These are phyloP conservation scores for Pseudonitzschia multiseries DNA, from an alignment of 108 stramenopile species.

Conservation along the genomic window DNA sequence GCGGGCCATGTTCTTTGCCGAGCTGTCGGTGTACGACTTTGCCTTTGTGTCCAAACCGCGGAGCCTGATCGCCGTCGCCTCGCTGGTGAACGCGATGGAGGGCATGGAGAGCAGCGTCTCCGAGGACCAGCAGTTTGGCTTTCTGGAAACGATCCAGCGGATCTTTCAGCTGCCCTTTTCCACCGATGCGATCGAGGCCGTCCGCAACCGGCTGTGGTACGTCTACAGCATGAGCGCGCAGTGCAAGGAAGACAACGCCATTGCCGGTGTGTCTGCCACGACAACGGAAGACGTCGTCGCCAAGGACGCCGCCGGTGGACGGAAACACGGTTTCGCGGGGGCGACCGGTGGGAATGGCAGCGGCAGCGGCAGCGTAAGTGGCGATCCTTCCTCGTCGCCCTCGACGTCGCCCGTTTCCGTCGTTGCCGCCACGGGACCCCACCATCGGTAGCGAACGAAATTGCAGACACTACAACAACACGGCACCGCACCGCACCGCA, in stretches of 20 bases:
- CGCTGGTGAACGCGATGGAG: slow-evolving; percentile 41
- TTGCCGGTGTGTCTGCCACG: neutral
- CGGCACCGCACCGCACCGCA: neutral
- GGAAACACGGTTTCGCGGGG: too few species aligned
- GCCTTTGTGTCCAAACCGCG: slow-evolving; percentile 46
- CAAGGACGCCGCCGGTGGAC: neutral
- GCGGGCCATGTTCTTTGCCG: slow-evolving; percentile 62
- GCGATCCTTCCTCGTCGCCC: neutral
- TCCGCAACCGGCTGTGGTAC: slow-evolving; percentile 48
- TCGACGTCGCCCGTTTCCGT: slow-evolving; percentile 16
- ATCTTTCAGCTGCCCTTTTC: slow-evolving; percentile 7
- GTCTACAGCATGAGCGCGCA: slow-evolving; percentile 46
- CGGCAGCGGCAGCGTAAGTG: too few species aligned
- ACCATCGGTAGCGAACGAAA: neutral
- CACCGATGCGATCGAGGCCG: slow-evolving; percentile 8
- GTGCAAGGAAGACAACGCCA: slow-evolving; percentile 25
- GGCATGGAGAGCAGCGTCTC: slow-evolving; percentile 12
- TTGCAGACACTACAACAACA: too few species aligned
- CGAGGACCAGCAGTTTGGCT: neutral
- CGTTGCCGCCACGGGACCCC: neutral
- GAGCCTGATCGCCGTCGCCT: slow-evolving; percentile 53
- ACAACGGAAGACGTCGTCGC: neutral
- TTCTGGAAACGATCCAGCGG: neutral
- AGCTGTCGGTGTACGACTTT: slow-evolving; percentile 70
- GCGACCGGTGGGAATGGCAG: too few species aligned